These are phyloP conservation scores for Dianthus caryophyllus DNA, from an alignment of 148 eudicot genomes.

Conservation along the genomic window DNA sequence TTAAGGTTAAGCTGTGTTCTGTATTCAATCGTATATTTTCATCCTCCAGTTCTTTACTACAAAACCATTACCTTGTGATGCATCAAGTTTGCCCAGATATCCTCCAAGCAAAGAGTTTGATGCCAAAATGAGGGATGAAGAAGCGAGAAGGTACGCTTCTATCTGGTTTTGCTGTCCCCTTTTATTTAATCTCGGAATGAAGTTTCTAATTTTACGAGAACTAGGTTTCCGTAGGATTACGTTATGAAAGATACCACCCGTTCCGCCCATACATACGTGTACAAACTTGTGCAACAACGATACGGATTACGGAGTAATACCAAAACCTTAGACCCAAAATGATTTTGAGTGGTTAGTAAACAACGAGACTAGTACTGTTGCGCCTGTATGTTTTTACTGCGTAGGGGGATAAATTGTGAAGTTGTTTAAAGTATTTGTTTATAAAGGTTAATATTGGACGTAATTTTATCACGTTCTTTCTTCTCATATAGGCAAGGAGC, in stretches of 20 bases:
- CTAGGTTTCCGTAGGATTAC: background rate
- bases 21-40: slow-evolving; percentile 3
- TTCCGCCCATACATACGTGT: background rate
- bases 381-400: background rate
- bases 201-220: background rate
- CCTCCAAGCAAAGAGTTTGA: slow-evolving; percentile 91
- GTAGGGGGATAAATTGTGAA: background rate
- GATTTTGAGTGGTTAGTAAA: background rate
- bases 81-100: slow-evolving; percentile 79
- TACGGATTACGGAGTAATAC: background rate
- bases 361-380: slow-evolving; percentile 2
- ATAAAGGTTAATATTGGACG: background rate
- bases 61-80: slow-evolving; percentile 83
- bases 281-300: background rate
- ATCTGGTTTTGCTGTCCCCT: slow-evolving; percentile 15
- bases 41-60: slow-evolving; percentile 61
- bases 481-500: slow-evolving; percentile 55
- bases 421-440: background rate
- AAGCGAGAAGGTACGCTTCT: slow-evolving; percentile 60
- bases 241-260: background rate
- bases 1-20: slow-evolving; percentile 2
- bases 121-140: slow-evolving; percentile 86
- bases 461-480: slow-evolving; percentile 8
- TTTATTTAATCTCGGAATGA: no score
- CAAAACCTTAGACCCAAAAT: background rate